Percentiles rank a stretch among this genome's conserved stretches.
phyloP scores from a whole-genome alignment of 257 asterid genomes.

The Capsicum rhomboideum region DNA sequence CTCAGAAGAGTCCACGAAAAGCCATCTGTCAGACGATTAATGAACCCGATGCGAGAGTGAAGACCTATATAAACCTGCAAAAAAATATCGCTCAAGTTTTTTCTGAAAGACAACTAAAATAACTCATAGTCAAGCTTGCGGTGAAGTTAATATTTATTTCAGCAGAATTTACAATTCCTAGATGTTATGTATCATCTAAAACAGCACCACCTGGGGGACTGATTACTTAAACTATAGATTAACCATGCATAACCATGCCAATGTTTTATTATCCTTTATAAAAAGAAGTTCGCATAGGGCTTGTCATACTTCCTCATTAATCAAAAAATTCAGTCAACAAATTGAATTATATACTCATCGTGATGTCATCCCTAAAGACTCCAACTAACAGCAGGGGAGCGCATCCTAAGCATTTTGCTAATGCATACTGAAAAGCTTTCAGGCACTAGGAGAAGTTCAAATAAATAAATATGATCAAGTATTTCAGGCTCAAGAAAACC shows the following conservation, averaged over 20 bases:
- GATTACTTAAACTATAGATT: neutral
- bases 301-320: neutral
- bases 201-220: neutral
- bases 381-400: neutral
- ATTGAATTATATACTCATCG: neutral
- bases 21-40: slow-evolving; percentile 54
- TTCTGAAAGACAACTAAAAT: neutral
- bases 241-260: neutral
- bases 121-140: neutral
- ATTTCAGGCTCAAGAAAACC: neutral
- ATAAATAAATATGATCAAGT: neutral
- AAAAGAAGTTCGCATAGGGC: neutral
- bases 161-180: neutral
- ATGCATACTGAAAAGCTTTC: neutral
- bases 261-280: neutral
- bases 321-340: neutral
- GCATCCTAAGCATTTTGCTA: neutral
- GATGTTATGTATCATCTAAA: neutral
- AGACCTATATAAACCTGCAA: slow-evolving; percentile 74
- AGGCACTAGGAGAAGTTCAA: neutral
- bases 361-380: neutral
- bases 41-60: slow-evolving; percentile 58
- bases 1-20: slow-evolving; percentile 78
- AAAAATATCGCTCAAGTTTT: neutral
- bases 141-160: neutral